These are phyloP conservation scores for Cercophora sp. DNA, from an alignment of 495 filamentous ascomycete species.

Conservation along the genomic window DNA sequence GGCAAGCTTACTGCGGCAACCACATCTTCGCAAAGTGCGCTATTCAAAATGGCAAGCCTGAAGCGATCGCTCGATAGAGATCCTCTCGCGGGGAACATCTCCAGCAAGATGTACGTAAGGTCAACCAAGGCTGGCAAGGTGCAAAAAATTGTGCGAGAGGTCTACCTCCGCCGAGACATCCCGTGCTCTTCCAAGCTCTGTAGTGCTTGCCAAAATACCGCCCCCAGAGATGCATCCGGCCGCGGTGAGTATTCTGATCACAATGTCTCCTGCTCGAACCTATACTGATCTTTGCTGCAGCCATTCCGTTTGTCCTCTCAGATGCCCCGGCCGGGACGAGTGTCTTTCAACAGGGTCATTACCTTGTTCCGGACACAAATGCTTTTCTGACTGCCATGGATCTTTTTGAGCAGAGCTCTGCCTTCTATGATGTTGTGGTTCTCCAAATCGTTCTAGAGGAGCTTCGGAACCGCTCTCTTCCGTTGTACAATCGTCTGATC, in stretches of 20 bases:
- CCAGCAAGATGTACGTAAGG: conserved; percentile 88
- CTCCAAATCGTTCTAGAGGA: conserved; percentile 96
- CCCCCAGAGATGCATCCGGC: conserved; percentile 74
- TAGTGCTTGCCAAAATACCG: conserved; percentile 60
- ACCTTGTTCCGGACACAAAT: conserved; percentile 95
- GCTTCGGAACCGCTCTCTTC: conserved; percentile 85
- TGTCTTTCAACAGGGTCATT: conserved; percentile 80
- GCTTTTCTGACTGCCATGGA: conserved; percentile 94
- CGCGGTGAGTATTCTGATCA: conserved; percentile 52
- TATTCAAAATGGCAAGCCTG: conserved; percentile 87
- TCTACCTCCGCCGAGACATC: conserved; percentile 94
- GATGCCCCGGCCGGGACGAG: conserved; percentile 79
- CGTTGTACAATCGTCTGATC: conserved; percentile 90
- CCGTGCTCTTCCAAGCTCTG: conserved; percentile 95
- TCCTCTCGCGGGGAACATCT: conserved; percentile 68
- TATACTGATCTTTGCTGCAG: conserved; percentile 41
- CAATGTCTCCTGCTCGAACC: background rate
- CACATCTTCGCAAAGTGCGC: too few species aligned
- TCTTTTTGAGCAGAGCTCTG: conserved; percentile 83
- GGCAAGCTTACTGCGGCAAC: too few species aligned
- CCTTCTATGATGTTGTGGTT: conserved; percentile 92
- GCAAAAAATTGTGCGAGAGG: conserved; percentile 94
- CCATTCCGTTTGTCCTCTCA: conserved; percentile 79
- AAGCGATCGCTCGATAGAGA: conserved; percentile 70
- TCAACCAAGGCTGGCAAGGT: conserved; percentile 94